Percentiles rank a stretch among this genome's conserved stretches.
Conservation (phyloP, 345 rosid genomes). For the Hibiscus mutabilis region DNA sequence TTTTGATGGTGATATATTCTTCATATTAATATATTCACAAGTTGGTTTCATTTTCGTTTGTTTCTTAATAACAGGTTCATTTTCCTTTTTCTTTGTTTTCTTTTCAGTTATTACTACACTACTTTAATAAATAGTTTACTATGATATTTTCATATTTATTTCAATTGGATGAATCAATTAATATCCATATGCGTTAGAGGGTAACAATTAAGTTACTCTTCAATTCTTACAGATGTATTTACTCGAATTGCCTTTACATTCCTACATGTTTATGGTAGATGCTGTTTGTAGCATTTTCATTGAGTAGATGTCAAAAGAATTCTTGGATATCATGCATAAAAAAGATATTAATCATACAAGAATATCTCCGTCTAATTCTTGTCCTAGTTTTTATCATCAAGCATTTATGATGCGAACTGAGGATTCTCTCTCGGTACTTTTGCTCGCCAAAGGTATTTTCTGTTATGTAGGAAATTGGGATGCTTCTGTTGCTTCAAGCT, state of each 20-base stretch:
- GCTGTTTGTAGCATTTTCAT: too few relatives aligned
- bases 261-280: too few relatives aligned
- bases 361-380: neutral
- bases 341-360: neutral
- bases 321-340: too few relatives aligned
- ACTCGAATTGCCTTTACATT: too few relatives aligned
- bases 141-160: too few relatives aligned
- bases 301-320: neutral
- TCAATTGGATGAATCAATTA: neutral
- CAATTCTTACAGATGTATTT: too few relatives aligned
- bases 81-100: neutral
- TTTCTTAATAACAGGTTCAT: neutral
- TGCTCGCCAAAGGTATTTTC: neutral
- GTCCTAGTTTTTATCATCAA: neutral
- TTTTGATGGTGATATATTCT: conserved; percentile 71
- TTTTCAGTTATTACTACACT: neutral
- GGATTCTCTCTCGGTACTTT: neutral
- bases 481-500: too few relatives aligned
- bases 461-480: too few relatives aligned
- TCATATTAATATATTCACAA: conserved; percentile 53
- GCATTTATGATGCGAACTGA: neutral
- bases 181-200: too few relatives aligned
- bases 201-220: too few relatives aligned
- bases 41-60: too few relatives aligned
- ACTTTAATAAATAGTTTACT: too few relatives aligned